Base-by-base conservation (phyloP, 129 eudicot species). In the Chrysanthemum seticuspe region DNA sequence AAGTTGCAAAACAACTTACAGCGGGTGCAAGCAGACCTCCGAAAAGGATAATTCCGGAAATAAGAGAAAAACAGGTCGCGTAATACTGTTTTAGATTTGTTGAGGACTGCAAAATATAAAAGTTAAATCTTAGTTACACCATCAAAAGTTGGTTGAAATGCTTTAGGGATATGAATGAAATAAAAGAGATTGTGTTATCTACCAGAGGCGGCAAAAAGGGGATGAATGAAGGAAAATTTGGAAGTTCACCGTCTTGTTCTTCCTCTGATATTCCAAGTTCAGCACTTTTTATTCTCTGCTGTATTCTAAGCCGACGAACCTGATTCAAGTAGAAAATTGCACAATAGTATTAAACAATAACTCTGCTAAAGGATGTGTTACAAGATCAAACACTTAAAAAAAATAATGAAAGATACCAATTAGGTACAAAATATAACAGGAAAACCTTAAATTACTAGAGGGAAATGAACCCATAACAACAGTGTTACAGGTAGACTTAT, bases 1-100 rank as follows among this genome's bases (percentile, higher is more conserved):
- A 2, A 63, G 21, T 70, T 69, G 60, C 14, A 44, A 45, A 79
- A 67, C 54, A 82, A 78, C 98, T 86, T 84, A 93, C 98, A n/a
- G 97, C 47, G 27, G 97, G 98, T 49, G 98, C 98, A 56, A 93
- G 95, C 79, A 93, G 97, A 67, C 98, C 98, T 73, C 98, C 98
- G 18, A 93, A 93, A 66, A 87, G 74, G 78, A 93, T 93, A 68
- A 87, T 84, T 18, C 98, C 98, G 61, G 95, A 85, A 58, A 93
- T 93, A 70, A 93, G 98, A 72, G 95, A 85, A 76, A 93, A 85
- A 63, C 98, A 93, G 58, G 87, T 80, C 52, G 98, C 98, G 77
- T 93, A 93, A 82, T 93, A 93, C 74, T 83, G 90, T 74, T 84
- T 93, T 61, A 93, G 95, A 81, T 93, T 93, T 57, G 86, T 80